Evolutionary conservation across 495 filamentous ascomycete species (phyloP).

Genomic region (Melanomma pulvis-pyrius): DNA sequence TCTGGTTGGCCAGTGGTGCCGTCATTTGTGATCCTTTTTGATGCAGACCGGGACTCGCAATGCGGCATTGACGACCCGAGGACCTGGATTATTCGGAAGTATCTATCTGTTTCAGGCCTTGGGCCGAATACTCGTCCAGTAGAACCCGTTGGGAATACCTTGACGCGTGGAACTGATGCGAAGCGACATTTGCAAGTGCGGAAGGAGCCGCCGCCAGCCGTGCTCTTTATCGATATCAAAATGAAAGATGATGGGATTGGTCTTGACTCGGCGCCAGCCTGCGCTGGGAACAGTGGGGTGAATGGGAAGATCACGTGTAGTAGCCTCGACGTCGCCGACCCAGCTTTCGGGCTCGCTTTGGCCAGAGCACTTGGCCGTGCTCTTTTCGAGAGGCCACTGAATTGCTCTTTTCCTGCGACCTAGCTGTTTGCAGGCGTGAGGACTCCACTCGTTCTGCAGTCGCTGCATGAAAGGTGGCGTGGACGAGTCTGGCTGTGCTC

Average conservation of each 20-base stretch:
- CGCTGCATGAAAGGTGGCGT: background rate
- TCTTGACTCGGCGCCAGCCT: background rate
- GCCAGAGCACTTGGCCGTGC: background rate
- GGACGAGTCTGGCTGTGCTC: background rate
- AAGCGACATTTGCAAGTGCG: background rate
- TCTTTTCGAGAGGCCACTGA: background rate
- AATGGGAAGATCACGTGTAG: background rate
- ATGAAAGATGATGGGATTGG: background rate
- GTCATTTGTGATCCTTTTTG: background rate
- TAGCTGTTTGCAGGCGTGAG: background rate
- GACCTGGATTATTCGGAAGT: background rate
- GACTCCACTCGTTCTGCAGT: background rate
- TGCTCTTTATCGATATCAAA: background rate
- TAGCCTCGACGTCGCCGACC: background rate
- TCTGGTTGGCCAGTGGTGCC: background rate
- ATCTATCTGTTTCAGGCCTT: background rate
- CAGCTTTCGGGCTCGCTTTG: background rate
- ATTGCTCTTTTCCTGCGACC: background rate
- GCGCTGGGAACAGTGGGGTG: background rate
- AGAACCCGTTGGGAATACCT: background rate
- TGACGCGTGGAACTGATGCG: background rate
- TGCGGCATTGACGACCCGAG: slow-evolving; percentile 1
- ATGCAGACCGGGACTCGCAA: background rate
- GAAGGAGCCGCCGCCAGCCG: background rate
- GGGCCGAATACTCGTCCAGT: background rate